Conservation (phyloP, 495 filamentous ascomycete species). For the Lasiosphaeria ovina region DNA sequence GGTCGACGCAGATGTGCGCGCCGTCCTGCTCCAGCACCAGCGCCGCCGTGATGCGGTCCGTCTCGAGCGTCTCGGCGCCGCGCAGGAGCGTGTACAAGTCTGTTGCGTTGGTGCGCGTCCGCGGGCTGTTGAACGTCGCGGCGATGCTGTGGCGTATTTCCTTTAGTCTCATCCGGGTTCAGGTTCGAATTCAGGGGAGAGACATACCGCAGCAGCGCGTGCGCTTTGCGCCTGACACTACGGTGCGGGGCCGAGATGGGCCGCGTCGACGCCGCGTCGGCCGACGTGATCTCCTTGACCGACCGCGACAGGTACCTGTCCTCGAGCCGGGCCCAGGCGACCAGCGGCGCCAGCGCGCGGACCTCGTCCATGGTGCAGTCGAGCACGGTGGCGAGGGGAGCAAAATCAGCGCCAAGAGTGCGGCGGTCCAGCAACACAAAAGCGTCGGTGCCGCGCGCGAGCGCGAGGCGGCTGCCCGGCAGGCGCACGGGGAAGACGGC, state of each 20-base stretch:
- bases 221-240: constrained; percentile 34
- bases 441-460: constrained; percentile 14
- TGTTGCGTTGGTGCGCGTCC: constrained; percentile 16
- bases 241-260: constrained; percentile 24
- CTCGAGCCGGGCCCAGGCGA: constrained; percentile 33
- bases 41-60: constrained; percentile 31
- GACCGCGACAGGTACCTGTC: constrained; percentile 35
- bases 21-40: constrained; percentile 28
- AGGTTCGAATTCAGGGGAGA: background rate
- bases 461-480: constrained; percentile 14
- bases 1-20: constrained; percentile 18
- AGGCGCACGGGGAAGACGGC: constrained; percentile 31
- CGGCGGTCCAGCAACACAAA: constrained; percentile 43
- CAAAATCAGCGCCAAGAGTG: constrained; percentile 29
- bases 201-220: constrained; percentile 39
- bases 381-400: constrained; percentile 29
- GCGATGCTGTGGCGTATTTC: constrained; percentile 30
- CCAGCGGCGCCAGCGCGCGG: constrained; percentile 30
- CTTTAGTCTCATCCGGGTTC: constrained; percentile 13
- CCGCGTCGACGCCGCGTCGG: constrained; percentile 17
- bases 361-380: constrained; percentile 41
- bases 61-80: constrained; percentile 25
- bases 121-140: constrained; percentile 35
- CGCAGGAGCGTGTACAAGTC: constrained; percentile 32
- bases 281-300: constrained; percentile 36